phyloP scores from a whole-genome alignment of 441 rosid genomes.

The Omphalea diandra region DNA sequence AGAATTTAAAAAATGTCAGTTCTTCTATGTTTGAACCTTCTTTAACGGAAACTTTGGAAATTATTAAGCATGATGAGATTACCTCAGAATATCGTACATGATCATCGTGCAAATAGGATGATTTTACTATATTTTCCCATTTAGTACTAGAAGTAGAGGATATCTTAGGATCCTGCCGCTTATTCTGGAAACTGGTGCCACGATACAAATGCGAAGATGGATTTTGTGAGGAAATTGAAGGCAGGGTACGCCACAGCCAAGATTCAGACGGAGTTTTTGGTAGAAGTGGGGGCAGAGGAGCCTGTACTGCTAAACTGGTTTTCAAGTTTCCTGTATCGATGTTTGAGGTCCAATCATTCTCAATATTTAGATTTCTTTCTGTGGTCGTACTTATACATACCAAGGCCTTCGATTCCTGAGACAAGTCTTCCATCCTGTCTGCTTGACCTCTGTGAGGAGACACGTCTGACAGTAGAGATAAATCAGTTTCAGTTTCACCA shows the following conservation, averaged over 20 bases:
- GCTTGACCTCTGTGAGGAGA: slow-evolving; percentile 22
- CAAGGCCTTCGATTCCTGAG: slow-evolving; percentile 36
- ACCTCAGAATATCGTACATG: slow-evolving; percentile 61
- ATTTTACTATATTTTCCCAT: slow-evolving; percentile 94
- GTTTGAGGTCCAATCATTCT: slow-evolving; percentile 23
- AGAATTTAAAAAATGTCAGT: slow-evolving; percentile 9
- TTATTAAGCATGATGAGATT: slow-evolving; percentile 4
- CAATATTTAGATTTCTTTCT: slow-evolving; percentile 29
- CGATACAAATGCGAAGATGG: slow-evolving; percentile 34
- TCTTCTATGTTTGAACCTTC: slow-evolving; percentile 1
- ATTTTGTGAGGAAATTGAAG: slow-evolving; percentile 47
- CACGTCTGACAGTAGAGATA: slow-evolving; percentile 22
- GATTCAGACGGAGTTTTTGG: slow-evolving; percentile 90
- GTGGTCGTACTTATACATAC: slow-evolving; percentile 27
- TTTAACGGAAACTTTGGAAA: background rate
- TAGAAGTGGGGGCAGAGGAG: slow-evolving; percentile 56
- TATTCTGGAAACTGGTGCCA: slow-evolving; percentile 33
- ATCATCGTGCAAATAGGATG: slow-evolving; percentile 52
- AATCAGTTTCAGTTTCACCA: slow-evolving; percentile 15
- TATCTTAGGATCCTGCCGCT: slow-evolving; percentile 39
- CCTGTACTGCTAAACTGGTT: slow-evolving; percentile 19
- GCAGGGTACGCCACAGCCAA: slow-evolving; percentile 84
- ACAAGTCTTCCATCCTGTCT: slow-evolving; percentile 25
- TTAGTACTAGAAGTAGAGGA: slow-evolving; percentile 42
- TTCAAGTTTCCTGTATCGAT: slow-evolving; percentile 30